Evolutionary conservation across 1,284 basidiomycete species (phyloP).

Genomic region (Apiotrichum siamense): DNA sequence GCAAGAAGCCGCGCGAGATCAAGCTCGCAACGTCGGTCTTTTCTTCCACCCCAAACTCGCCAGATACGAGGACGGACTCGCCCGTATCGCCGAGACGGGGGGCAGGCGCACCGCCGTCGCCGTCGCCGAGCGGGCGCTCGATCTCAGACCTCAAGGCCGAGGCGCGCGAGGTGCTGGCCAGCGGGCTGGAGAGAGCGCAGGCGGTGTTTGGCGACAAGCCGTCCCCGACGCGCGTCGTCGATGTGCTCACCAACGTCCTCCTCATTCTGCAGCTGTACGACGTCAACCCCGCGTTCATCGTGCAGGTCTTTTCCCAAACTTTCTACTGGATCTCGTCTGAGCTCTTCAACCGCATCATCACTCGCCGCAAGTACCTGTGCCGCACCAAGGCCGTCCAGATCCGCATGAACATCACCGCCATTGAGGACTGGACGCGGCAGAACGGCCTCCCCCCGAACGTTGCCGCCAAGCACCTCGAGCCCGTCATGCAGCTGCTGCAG

Average conservation of each 20-base stretch:
- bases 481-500: constrained; percentile 75
- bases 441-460: constrained; percentile 70
- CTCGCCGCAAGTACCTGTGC: constrained; percentile 87
- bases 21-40: constrained; percentile 11
- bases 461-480: constrained; percentile 66
- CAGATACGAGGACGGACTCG: not conserved
- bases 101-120: constrained; percentile 6
- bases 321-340: constrained; percentile 57
- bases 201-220: constrained; percentile 15
- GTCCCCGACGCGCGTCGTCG: constrained; percentile 62
- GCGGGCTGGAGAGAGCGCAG: constrained; percentile 16
- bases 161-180: constrained; percentile 16
- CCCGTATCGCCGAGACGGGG: constrained; percentile 1
- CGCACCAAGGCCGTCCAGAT: constrained; percentile 86
- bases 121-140: constrained; percentile 2
- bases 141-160: constrained; percentile 30
- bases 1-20: constrained; percentile 56
- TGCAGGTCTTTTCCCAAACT: constrained; percentile 91
- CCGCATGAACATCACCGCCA: constrained; percentile 71
- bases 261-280: constrained; percentile 79
- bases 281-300: constrained; percentile 81
- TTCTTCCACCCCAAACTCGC: constrained; percentile 5
- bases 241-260: constrained; percentile 81
- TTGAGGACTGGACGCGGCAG: constrained; percentile 85
- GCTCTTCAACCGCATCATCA: constrained; percentile 87